Percentiles rank a stretch among this genome's conserved stretches.
These are phyloP conservation scores for Zychaea mexicana DNA, from an alignment of 371 early-diverging fungal genomes.

Conservation along the genomic window DNA sequence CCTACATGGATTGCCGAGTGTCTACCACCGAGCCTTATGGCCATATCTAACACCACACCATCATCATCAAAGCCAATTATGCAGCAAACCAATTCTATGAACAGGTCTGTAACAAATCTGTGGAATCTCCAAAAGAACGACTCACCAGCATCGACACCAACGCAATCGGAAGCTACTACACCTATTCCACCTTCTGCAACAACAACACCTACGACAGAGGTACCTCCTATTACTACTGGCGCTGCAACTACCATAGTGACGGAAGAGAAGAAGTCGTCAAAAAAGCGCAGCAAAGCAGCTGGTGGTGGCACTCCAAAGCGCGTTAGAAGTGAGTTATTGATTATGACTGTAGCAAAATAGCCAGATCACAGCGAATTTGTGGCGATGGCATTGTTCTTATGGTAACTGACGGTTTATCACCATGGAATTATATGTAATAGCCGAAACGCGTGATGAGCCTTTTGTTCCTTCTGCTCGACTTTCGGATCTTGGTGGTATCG, in stretches of 20 bases:
- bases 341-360: too few relatives aligned
- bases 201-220: conserved; percentile 3
- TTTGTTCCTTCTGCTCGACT: conserved; percentile 70
- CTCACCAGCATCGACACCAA: conserved; percentile 19
- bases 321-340: conserved; percentile 27
- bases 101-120: conserved; percentile 68
- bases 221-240: not conserved
- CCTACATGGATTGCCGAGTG: conserved; percentile 24
- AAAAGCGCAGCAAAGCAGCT: conserved; percentile 27
- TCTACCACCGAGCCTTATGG: conserved; percentile 19
- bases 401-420: too few relatives aligned
- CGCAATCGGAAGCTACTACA: conserved; percentile 13
- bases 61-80: not conserved
- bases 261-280: conserved; percentile 11
- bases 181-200: conserved; percentile 11
- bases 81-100: conserved; percentile 66
- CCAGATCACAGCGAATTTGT: too few relatives aligned
- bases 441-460: conserved; percentile 42
- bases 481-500: conserved; percentile 90
- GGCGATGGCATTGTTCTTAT: too few relatives aligned
- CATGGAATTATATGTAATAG: conserved; percentile 8
- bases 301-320: conserved; percentile 27
- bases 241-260: too few relatives aligned
- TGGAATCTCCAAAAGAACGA: conserved; percentile 58
- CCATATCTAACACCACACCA: not conserved